A percentile compares a stretch with the other conserved stretches of the same genome.
These are phyloP conservation scores for Pinus tabuliformis DNA, from an alignment of 75 land plant species.

Conservation along the genomic window DNA sequence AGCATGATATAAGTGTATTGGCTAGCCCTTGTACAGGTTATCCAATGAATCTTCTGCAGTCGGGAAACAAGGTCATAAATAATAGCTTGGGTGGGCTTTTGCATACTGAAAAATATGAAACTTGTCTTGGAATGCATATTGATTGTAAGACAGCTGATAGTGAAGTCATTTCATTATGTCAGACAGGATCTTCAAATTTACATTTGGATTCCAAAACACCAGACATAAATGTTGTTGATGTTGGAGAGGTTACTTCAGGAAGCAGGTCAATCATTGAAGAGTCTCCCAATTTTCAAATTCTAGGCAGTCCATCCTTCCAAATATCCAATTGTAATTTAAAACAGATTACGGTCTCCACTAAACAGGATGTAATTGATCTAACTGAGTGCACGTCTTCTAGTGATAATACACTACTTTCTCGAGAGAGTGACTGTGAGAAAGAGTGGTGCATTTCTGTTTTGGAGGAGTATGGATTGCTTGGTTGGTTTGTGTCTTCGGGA, in stretches of 20 bases:
- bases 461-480: constrained; percentile 14
- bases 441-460: constrained; percentile 17
- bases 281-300: background rate
- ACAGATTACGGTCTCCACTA: background rate
- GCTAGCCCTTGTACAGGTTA: background rate
- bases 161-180: constrained; percentile 7
- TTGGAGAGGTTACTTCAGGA: constrained; percentile 4
- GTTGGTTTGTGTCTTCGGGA: constrained; percentile 1
- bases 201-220: background rate
- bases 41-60: background rate
- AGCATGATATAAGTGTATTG: background rate
- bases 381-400: constrained; percentile 18
- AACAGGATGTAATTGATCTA: constrained; percentile 1
- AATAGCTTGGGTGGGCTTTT: background rate
- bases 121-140: background rate
- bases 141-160: constrained; percentile 5
- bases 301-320: constrained; percentile 5
- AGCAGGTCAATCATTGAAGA: constrained; percentile 8
- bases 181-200: background rate
- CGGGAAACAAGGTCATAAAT: background rate
- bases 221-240: background rate
- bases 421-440: constrained; percentile 3
- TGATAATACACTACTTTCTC: background rate
- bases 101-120: background rate
- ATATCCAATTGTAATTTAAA: constrained; percentile 2